Evolutionary conservation across 257 asterid genomes (phyloP).

Genomic region (Gynochthodes officinalis): DNA sequence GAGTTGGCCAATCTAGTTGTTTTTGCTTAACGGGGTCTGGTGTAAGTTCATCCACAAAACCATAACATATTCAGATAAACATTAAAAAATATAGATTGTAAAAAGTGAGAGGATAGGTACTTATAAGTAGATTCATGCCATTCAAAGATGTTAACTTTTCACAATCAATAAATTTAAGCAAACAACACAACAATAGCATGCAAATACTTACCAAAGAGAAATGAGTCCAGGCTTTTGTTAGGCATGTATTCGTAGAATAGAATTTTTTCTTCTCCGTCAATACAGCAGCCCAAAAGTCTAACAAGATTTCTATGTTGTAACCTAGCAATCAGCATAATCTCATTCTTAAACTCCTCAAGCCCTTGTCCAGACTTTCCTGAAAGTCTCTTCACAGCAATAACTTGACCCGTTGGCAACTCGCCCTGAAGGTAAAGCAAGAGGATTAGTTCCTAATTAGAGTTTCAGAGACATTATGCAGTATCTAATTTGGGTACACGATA

Average conservation of each 20-base stretch:
- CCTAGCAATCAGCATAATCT: conserved; percentile 66
- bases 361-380: conserved; percentile 81
- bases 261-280: conserved; percentile 77
- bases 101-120: too few relatives aligned
- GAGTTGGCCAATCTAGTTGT: conserved; percentile 58
- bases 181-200: neutral
- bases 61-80: neutral
- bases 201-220: conserved; percentile 58
- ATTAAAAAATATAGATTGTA: too few relatives aligned
- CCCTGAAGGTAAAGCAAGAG: conserved; percentile 43
- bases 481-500: conserved; percentile 10
- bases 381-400: conserved; percentile 79
- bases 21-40: conserved; percentile 54
- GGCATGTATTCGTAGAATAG: conserved; percentile 86
- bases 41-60: neutral
- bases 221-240: conserved; percentile 75
- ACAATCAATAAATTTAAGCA: neutral
- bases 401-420: conserved; percentile 53
- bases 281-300: conserved; percentile 74
- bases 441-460: neutral
- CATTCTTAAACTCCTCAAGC: conserved; percentile 73
- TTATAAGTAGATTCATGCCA: neutral
- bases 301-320: conserved; percentile 86
- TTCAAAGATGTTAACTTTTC: neutral
- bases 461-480: neutral